Evolutionary conservation across 2,329 filamentous ascomycete genomes (phyloP).

Genomic region (Amphichorda felina): DNA sequence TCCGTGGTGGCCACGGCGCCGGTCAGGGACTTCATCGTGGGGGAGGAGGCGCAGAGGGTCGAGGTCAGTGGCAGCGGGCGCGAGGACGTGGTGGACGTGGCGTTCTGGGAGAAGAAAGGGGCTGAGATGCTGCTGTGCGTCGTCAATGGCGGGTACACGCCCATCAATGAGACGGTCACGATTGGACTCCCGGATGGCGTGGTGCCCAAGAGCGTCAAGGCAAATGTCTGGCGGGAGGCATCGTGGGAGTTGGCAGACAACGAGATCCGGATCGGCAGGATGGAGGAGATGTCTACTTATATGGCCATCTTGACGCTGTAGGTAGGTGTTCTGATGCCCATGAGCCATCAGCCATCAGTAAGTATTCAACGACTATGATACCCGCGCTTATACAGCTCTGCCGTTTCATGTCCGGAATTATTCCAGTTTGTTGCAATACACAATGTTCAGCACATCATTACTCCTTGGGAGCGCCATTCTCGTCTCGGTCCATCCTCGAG

Average conservation of each 20-base stretch:
- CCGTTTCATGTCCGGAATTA: no score
- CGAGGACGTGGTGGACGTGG: constrained; percentile 8
- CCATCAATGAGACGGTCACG: constrained; percentile 5
- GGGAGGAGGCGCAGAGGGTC: constrained; percentile 11
- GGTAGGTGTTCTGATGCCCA: no score
- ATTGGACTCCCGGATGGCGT: constrained; percentile 7
- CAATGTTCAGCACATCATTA: no score
- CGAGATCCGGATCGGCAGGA: constrained; percentile 4
- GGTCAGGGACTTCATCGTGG: constrained; percentile 26
- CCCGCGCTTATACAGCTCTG: no score
- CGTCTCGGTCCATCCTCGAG: constrained; percentile 16
- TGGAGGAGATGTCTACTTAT: constrained; percentile 12
- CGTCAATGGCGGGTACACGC: constrained; percentile 11
- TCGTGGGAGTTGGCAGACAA: constrained; percentile 7
- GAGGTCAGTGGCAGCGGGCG: constrained; percentile 1
- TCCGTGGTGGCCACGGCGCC: constrained; percentile 20
- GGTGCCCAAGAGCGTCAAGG: constrained; percentile 3
- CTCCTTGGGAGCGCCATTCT: constrained; percentile 5
- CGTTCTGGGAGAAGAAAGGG: constrained; percentile 10
- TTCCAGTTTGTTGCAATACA: no score
- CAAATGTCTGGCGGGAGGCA: constrained; percentile 9
- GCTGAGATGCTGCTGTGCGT: constrained; percentile 9
- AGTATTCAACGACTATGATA: no score
- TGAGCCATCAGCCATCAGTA: no score
- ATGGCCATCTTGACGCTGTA: constrained; percentile 8